Percentiles rank a stretch among this genome's conserved stretches.
These are phyloP conservation scores for Ceratocystis harringtonii DNA, from an alignment of 2,329 filamentous ascomycete species.

Conservation along the genomic window DNA sequence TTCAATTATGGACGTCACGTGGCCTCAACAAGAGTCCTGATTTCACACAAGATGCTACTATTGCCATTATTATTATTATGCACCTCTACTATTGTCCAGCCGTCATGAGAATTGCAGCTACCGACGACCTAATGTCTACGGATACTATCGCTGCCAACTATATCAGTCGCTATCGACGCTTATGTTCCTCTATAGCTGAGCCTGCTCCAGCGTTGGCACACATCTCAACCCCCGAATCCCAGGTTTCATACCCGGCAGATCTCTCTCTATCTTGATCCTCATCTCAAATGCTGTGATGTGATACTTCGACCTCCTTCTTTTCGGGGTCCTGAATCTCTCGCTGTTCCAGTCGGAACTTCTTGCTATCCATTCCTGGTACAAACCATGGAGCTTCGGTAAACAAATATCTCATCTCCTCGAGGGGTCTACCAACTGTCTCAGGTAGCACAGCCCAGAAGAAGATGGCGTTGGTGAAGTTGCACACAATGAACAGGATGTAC, in stretches of 20 bases:
- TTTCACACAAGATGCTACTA: background rate
- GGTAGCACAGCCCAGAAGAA: conserved; percentile 51
- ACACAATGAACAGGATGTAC: conserved; percentile 36
- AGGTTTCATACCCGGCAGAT: background rate
- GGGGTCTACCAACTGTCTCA: conserved; percentile 47
- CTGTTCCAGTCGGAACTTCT: conserved; percentile 31
- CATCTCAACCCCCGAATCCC: background rate
- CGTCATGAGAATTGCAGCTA: background rate
- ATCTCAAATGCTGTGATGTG: conserved; percentile 4
- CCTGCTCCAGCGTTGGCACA: background rate
- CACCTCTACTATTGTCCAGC: background rate
- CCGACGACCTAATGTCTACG: too few species aligned
- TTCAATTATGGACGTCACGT: background rate
- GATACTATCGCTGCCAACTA: background rate
- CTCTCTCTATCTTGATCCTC: background rate
- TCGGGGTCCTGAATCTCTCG: conserved; percentile 45
- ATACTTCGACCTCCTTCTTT: conserved; percentile 25
- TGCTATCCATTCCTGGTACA: conserved; percentile 40
- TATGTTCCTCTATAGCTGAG: background rate
- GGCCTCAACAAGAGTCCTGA: background rate
- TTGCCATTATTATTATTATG: conserved; percentile 3
- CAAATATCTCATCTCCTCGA: conserved; percentile 54
- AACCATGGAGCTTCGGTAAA: conserved; percentile 51
- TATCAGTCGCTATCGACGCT: background rate
- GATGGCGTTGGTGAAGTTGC: conserved; percentile 39